These are phyloP conservation scores for Gnaphalium uliginosum DNA, from an alignment of 129 eudicot genomes.

Conservation along the genomic window DNA sequence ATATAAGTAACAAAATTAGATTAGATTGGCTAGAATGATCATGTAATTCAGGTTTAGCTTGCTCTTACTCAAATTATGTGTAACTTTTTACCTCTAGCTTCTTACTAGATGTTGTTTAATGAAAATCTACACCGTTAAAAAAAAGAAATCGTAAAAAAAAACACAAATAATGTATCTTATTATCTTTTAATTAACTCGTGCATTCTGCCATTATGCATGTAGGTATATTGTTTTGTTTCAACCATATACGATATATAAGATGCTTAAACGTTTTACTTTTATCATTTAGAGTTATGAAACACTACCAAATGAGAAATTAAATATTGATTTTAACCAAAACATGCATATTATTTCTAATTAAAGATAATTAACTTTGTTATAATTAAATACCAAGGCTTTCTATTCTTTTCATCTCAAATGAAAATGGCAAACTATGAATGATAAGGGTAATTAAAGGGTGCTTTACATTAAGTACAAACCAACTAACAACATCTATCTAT, in stretches of 20 bases:
- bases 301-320: background rate
- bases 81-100: too few relatives aligned
- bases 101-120: too few relatives aligned
- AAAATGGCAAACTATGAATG: constrained; percentile 2
- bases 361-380: background rate
- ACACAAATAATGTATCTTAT: too few relatives aligned
- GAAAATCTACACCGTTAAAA: too few relatives aligned
- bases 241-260: background rate
- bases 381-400: background rate
- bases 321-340: background rate
- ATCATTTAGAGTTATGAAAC: background rate
- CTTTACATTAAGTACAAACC: background rate
- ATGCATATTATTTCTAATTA: background rate
- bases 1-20: too few relatives aligned
- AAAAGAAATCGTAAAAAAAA: too few relatives aligned
- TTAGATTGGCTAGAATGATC: too few relatives aligned
- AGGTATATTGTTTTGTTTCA: background rate
- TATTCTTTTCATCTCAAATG: background rate
- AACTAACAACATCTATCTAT: background rate
- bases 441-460: background rate
- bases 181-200: too few relatives aligned
- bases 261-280: too few relatives aligned
- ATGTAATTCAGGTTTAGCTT: too few relatives aligned
- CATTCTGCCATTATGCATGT: too few relatives aligned
- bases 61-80: too few relatives aligned